Evolutionary conservation across 202 grass and related monocot genomes (phyloP).

Genomic region (Schoenoplectus triqueter): DNA sequence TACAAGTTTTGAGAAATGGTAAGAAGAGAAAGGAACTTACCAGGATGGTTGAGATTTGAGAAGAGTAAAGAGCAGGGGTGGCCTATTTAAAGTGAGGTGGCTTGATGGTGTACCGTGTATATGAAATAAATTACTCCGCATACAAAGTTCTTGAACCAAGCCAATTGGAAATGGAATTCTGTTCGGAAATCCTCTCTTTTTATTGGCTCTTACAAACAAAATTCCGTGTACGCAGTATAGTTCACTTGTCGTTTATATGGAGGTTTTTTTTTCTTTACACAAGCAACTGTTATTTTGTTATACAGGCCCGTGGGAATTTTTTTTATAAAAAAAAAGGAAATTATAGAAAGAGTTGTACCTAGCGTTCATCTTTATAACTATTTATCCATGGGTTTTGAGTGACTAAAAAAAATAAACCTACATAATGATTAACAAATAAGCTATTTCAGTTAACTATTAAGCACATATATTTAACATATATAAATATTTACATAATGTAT

Average conservation of each 20-base stretch:
- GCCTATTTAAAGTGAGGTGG: constrained; percentile 33
- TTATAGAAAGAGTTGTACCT: too few species aligned
- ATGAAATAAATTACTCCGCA: background rate
- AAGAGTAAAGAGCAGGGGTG: constrained; percentile 9
- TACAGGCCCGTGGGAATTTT: too few species aligned
- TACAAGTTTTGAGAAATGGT: background rate
- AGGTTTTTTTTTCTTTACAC: background rate
- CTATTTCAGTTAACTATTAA: too few species aligned
- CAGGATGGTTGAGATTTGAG: background rate
- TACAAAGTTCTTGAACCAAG: background rate
- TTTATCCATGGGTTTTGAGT: too few species aligned
- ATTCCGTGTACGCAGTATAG: background rate
- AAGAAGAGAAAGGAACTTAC: constrained; percentile 32
- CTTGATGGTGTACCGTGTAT: background rate
- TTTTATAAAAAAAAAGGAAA: too few species aligned
- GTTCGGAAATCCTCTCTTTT: background rate
- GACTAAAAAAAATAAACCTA: too few species aligned
- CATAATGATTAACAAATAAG: too few species aligned
- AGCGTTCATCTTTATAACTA: too few species aligned
- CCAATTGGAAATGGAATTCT: constrained; percentile 25
- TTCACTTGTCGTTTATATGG: constrained; percentile 3
- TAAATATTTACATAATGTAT: too few species aligned
- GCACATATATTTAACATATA: too few species aligned
- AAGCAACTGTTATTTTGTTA: background rate
- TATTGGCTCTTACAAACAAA: background rate